These are phyloP conservation scores for Chaetomium sp. DNA, from an alignment of 2,329 filamentous ascomycete genomes.

Conservation along the genomic window DNA sequence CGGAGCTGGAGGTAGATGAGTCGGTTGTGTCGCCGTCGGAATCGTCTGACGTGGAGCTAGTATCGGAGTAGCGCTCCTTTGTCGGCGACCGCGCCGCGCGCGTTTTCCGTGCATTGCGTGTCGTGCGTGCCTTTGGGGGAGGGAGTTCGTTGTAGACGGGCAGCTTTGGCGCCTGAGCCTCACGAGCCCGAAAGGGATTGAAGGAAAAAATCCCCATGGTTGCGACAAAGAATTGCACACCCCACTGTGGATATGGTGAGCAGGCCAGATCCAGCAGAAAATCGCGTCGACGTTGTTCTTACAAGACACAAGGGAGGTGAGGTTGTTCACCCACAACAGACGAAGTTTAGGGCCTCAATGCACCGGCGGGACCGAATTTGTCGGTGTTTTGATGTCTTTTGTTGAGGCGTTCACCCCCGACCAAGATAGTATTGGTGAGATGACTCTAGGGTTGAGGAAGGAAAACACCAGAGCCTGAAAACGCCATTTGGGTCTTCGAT, in stretches of 20 bases:
- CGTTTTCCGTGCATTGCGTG: background rate
- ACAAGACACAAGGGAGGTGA: too few relatives aligned
- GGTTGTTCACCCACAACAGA: too few relatives aligned
- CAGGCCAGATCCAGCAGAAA: background rate
- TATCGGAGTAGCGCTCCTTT: slow-evolving; percentile 48
- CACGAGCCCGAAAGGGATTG: slow-evolving; percentile 42
- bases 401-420: too few relatives aligned
- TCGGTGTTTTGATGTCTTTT: too few relatives aligned
- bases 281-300: too few relatives aligned
- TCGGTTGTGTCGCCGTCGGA: slow-evolving; percentile 37
- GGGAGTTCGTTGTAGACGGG: slow-evolving; percentile 45
- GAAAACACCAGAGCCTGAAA: background rate
- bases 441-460: background rate
- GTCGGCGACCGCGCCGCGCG: slow-evolving; percentile 25
- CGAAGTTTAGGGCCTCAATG: too few relatives aligned
- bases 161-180: slow-evolving; percentile 36
- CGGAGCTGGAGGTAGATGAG: slow-evolving; percentile 38
- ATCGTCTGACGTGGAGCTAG: slow-evolving; percentile 34
- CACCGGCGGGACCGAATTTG: too few relatives aligned
- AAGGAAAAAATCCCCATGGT: slow-evolving; percentile 45
- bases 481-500: background rate
- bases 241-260: background rate
- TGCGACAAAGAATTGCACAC: background rate
- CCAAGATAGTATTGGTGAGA: too few relatives aligned
- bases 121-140: slow-evolving; percentile 15